Evolutionary conservation across 2,329 filamentous ascomycete species (phyloP), one percentile per base, ranked within the genome.

Genomic region (Sordariomycetes sp.): DNA sequence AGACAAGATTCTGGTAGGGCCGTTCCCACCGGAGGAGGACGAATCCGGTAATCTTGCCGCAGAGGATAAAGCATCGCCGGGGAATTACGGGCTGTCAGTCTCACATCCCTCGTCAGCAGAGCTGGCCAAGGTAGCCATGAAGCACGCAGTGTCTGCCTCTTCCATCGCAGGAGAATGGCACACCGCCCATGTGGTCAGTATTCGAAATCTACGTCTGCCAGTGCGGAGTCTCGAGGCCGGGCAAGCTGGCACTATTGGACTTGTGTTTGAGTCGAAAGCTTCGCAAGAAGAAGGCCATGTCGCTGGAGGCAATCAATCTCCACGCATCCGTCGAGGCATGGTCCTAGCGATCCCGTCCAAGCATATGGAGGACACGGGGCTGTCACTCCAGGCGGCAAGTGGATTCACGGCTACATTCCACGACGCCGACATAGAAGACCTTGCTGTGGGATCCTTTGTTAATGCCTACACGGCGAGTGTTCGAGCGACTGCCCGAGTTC

Each of bases 391-490:
- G 44, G 71, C 79, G 30, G 75, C 79, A 12, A 81, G 73, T 19
- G 79, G 79, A 0, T 72, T 87, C 43, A 77, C 75, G 2, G 87
- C 86, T 0, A 68, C 71, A 1, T 93, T 95, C 49, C 62, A 71
- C 1, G 71, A 80, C 5, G 55, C 66, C 0, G 74, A 81, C 32
- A 72, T 80, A 0, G 72, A 70, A 17, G 64, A 72, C 2, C 64
- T 95, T 6, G 68, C 72, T 1, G 61, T 77, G 1, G 83, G 84
- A 2, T 79, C 72, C 26, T 66, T 81, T 21, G 79, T 88, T 5
- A 87, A 93, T 20, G 74, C 90, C 1, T 96, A 95, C 49, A 75
- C 88, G 26, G 86, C 86, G 14, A 95, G 87, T 50, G 79, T 96
- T 11, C 74, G 90, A 8, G 82, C 87, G 2, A 77, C 83, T 1